Percentiles rank a stretch among this genome's conserved stretches.
These are phyloP conservation scores for Fulvia fulva DNA, from an alignment of 2,329 filamentous ascomycete species.

Conservation along the genomic window DNA sequence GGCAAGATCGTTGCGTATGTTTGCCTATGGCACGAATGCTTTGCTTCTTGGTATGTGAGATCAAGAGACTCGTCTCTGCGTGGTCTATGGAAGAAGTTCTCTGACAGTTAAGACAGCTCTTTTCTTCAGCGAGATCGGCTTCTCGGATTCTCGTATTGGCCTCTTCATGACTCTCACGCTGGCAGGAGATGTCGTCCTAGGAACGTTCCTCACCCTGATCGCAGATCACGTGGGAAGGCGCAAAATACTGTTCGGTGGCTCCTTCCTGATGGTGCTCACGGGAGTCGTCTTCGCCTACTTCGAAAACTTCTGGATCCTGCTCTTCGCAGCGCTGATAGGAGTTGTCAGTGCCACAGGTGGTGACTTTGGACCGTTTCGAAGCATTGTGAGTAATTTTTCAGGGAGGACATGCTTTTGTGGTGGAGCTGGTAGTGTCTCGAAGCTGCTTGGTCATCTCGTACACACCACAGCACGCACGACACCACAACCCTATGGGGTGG, in stretches of 20 bases:
- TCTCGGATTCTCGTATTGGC: slow-evolving; percentile 32
- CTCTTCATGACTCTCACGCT: slow-evolving; percentile 34
- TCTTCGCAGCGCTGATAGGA: slow-evolving; percentile 32
- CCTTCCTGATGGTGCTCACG: slow-evolving; percentile 31
- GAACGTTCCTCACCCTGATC: slow-evolving; percentile 31
- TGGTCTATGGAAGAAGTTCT: too few species aligned
- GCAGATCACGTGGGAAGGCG: slow-evolving; percentile 33
- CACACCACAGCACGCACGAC: too few species aligned
- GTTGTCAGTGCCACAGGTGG: slow-evolving; percentile 45
- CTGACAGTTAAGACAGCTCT: slow-evolving; percentile 21
- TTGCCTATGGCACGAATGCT: slow-evolving; percentile 31
- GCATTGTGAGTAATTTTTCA: too few species aligned
- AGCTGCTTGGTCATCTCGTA: too few species aligned
- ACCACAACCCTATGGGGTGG: too few species aligned
- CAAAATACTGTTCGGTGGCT: slow-evolving; percentile 30
- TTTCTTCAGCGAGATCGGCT: slow-evolving; percentile 33
- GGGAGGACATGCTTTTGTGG: too few species aligned
- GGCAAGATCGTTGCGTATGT: slow-evolving; percentile 39
- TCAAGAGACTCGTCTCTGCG: not conserved
- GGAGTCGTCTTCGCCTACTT: slow-evolving; percentile 30
- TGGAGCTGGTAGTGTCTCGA: too few species aligned
- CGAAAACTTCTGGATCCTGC: slow-evolving; percentile 34
- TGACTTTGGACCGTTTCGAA: slow-evolving; percentile 65
- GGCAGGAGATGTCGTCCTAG: slow-evolving; percentile 33
- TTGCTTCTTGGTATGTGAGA: slow-evolving; percentile 28